A percentile compares a stretch with the other conserved stretches of the same genome.
Conservation (phyloP, 2,329 filamentous ascomycete genomes). For the Biscogniauxia mediterranea region DNA sequence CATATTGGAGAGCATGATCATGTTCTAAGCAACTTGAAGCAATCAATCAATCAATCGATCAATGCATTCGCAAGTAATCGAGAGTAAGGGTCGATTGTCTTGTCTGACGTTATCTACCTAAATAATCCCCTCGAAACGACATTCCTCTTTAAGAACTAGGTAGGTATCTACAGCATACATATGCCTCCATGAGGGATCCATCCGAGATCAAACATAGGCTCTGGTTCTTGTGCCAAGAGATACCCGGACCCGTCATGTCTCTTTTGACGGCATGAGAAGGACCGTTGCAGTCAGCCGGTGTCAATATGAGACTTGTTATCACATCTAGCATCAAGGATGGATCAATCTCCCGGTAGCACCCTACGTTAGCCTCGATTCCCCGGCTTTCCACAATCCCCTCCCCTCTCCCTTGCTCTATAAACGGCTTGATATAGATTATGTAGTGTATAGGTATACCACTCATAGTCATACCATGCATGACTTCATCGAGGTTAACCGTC, state of each 20-base stretch:
- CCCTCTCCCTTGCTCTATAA: background rate
- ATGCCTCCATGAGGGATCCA: conserved; percentile 5
- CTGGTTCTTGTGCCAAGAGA: conserved; percentile 1
- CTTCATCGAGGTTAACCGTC: background rate
- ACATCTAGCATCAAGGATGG: background rate
- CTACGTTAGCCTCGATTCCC: background rate
- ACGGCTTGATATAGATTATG: background rate
- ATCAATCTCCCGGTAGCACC: background rate
- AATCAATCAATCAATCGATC: background rate
- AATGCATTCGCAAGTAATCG: background rate
- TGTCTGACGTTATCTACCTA: background rate
- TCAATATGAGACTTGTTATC: background rate
- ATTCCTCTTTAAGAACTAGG: conserved; percentile 9
- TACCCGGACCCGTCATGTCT: background rate
- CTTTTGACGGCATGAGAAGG: background rate
- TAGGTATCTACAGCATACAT: background rate
- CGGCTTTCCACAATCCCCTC: background rate
- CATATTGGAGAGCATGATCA: background rate
- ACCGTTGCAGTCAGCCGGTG: background rate
- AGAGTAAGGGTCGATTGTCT: background rate
- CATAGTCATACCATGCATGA: background rate
- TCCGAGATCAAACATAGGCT: conserved; percentile 4
- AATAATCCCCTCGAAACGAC: conserved; percentile 1
- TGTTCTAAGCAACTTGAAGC: background rate
- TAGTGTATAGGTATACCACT: background rate